Conservation (phyloP, 495 filamentous ascomycete genomes). For the Tuber microsphaerosporum region DNA sequence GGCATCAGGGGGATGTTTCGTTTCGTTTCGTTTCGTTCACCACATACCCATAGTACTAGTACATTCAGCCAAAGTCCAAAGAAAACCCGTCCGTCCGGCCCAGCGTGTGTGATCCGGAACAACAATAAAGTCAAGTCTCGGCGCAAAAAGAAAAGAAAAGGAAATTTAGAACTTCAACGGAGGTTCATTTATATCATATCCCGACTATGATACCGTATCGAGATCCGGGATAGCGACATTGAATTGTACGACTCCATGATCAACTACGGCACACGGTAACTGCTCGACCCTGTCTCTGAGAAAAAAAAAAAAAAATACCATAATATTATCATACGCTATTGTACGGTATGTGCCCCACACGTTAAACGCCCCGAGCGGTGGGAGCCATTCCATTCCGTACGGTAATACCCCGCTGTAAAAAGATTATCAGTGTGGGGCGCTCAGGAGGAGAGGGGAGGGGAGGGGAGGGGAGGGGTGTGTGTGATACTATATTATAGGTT, state of each 20-base stretch:
- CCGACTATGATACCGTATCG: not conserved
- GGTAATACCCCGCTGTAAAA: not conserved
- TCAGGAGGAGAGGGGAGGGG: not conserved
- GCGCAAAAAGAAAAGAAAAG: not conserved
- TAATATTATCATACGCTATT: no score
- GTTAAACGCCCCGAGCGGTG: not conserved
- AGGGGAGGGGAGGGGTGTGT: not conserved
- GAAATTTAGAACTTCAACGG: not conserved
- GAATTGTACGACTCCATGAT: no score
- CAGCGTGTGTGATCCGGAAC: not conserved
- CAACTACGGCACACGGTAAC: no score
- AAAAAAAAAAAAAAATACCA: no score
- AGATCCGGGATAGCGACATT: not conserved
- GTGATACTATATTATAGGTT: not conserved
- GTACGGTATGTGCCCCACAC: not conserved
- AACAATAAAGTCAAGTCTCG: not conserved
- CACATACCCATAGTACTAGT: not conserved
- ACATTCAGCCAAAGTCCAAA: not conserved
- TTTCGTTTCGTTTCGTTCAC: not conserved
- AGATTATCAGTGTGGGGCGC: not conserved
- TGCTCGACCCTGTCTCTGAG: no score
- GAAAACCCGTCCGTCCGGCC: not conserved
- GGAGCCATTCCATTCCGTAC: not conserved
- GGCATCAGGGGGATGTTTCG: not conserved
- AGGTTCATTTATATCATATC: not conserved